Conservation (phyloP, 192 early-diverging fungal genomes). For the Cetraspora pellucida region DNA sequence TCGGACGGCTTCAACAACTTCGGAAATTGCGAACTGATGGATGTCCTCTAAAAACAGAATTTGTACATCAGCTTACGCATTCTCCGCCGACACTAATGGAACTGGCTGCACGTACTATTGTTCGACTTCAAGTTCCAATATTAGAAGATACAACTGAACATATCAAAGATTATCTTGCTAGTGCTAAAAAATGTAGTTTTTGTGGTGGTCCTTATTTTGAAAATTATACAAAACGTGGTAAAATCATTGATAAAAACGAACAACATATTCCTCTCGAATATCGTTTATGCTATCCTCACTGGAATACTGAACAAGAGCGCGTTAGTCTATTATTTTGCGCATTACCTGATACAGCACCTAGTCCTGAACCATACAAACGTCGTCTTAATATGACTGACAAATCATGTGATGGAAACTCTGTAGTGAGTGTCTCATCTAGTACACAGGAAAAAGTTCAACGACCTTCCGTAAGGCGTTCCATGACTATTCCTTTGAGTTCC, state of each 20-base stretch:
- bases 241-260: constrained; percentile 63
- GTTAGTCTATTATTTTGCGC: constrained; percentile 63
- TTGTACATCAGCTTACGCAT: constrained; percentile 44
- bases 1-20: constrained; percentile 69
- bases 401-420: neutral
- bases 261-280: constrained; percentile 67
- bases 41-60: constrained; percentile 55
- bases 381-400: neutral
- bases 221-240: constrained; percentile 55
- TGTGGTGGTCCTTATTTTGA: constrained; percentile 84
- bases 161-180: constrained; percentile 66
- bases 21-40: constrained; percentile 58
- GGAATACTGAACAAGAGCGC: constrained; percentile 72
- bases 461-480: constrained; percentile 1
- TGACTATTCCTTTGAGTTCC: constrained; percentile 28
- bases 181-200: constrained; percentile 64
- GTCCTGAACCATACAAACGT: constrained; percentile 23
- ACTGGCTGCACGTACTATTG: constrained; percentile 72
- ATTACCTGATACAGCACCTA: constrained; percentile 62
- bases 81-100: constrained; percentile 73
- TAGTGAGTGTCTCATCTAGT: neutral
- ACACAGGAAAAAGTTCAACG: constrained; percentile 10
- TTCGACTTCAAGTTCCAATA: constrained; percentile 65
- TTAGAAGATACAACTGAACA: constrained; percentile 52
- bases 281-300: constrained; percentile 73